Evolutionary conservation across 768 basidiomycete genomes (phyloP).

Genomic region (Naganishia kalamii): DNA sequence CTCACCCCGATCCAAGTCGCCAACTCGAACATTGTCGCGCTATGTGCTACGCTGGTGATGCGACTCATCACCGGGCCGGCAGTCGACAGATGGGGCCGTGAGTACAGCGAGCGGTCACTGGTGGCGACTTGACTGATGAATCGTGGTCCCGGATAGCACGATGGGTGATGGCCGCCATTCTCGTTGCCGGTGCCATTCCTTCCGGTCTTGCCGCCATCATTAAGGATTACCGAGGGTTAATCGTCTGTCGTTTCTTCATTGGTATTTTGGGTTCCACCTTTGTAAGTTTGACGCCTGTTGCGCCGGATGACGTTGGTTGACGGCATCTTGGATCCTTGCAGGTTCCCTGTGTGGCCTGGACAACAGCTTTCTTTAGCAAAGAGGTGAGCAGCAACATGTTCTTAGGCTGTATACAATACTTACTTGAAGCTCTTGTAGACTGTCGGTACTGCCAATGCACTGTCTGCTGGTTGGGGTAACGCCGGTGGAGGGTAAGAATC

Average conservation of each 20-base stretch:
- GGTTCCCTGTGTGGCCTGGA: conserved; percentile 57
- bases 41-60: conserved; percentile 53
- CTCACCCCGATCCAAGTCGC: conserved; percentile 52
- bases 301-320: background rate
- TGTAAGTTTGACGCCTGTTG: conserved; percentile 37
- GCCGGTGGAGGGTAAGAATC: conserved; percentile 33
- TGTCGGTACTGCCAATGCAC: conserved; percentile 53
- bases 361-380: conserved; percentile 59
- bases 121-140: conserved; percentile 32
- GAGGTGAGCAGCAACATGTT: conserved; percentile 9
- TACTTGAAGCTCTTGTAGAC: conserved; percentile 20
- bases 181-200: conserved; percentile 57
- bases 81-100: conserved; percentile 46
- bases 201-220: conserved; percentile 54
- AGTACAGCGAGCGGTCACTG: background rate
- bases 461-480: conserved; percentile 58
- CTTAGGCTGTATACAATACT: no score
- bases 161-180: conserved; percentile 55
- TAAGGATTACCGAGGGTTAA: conserved; percentile 51
- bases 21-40: conserved; percentile 42
- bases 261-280: conserved; percentile 58
- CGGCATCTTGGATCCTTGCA: background rate
- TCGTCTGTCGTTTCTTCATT: conserved; percentile 53
- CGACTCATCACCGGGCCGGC: conserved; percentile 54
- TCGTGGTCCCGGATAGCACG: conserved; percentile 38